Percentiles rank a stretch among this genome's conserved stretches.
phyloP scores from a whole-genome alignment of 768 basidiomycete genomes.

The Calocybe indica region DNA sequence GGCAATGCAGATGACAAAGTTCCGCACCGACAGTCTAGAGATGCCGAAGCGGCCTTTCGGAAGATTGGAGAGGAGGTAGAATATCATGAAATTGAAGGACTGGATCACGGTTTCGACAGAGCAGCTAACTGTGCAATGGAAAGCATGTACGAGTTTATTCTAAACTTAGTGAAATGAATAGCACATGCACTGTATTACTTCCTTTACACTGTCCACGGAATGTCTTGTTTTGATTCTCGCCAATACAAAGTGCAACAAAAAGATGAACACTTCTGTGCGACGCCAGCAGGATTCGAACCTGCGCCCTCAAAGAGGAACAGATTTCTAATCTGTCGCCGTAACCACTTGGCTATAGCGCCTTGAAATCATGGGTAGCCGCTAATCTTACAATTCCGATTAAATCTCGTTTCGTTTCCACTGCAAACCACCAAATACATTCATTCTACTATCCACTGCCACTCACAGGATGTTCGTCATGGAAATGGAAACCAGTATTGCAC shows the following conservation, averaged over 20 bases:
- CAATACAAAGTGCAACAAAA: background rate
- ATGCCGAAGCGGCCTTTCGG: slow-evolving; percentile 24
- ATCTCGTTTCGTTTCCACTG: no score
- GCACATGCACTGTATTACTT: no score
- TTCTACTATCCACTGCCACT: no score
- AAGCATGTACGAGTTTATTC: slow-evolving; percentile 26
- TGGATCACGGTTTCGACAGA: slow-evolving; percentile 29
- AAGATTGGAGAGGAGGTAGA: slow-evolving; percentile 14
- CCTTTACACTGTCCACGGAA: no score
- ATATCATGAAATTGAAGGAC: slow-evolving; percentile 26
- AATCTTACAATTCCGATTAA: no score
- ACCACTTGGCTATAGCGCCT: slow-evolving; percentile 73
- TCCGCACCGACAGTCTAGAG: slow-evolving; percentile 24
- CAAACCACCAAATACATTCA: background rate
- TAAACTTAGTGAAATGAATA: slow-evolving; percentile 10
- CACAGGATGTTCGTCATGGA: no score
- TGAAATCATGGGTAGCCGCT: no score
- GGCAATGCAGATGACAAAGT: slow-evolving; percentile 34
- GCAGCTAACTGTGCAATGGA: slow-evolving; percentile 25
- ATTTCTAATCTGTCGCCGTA: slow-evolving; percentile 72
- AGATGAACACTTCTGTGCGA: slow-evolving; percentile 16
- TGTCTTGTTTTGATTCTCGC: no score
- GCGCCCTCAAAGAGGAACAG: slow-evolving; percentile 46
- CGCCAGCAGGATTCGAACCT: slow-evolving; percentile 54
- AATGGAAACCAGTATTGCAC: background rate